Evolutionary conservation across 2,329 filamentous ascomycete species (phyloP).

Genomic region (Geosmithia flava): DNA sequence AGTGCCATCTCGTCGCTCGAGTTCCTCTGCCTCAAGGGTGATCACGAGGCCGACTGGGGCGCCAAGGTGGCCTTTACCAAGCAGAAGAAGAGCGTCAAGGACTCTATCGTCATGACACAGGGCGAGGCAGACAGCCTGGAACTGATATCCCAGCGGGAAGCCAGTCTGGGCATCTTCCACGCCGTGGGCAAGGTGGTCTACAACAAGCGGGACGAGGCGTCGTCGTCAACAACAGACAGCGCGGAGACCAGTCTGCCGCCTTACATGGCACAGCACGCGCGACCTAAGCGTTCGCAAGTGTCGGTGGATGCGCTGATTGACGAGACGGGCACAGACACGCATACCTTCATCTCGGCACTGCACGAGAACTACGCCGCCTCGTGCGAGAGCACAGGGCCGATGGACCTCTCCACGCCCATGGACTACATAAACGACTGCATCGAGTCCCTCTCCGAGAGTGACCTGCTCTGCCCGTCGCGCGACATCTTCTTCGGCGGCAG

Average conservation of each 20-base stretch:
- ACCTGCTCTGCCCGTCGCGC: conserved; percentile 67
- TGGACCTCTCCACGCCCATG: conserved; percentile 47
- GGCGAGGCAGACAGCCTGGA: conserved; percentile 71
- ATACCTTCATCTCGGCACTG: conserved; percentile 78
- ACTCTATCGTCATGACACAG: conserved; percentile 50
- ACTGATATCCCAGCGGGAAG: conserved; percentile 75
- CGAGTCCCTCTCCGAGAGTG: conserved; percentile 75
- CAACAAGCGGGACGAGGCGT: conserved; percentile 67
- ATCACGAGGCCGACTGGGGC: conserved; percentile 62
- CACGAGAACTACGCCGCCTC: conserved; percentile 92
- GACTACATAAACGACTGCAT: conserved; percentile 79
- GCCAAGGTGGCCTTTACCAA: conserved; percentile 62
- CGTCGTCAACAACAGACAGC: conserved; percentile 25
- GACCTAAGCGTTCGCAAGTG: conserved; percentile 53
- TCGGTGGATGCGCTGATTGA: conserved; percentile 69
- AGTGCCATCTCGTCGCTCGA: conserved; percentile 88
- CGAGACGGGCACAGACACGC: conserved; percentile 83
- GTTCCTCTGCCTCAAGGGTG: conserved; percentile 78
- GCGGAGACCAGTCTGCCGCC: conserved; percentile 41
- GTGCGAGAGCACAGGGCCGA: conserved; percentile 46
- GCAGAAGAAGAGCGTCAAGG: conserved; percentile 47
- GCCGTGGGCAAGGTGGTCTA: conserved; percentile 93
- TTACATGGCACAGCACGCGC: conserved; percentile 43
- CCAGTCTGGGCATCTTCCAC: conserved; percentile 88
- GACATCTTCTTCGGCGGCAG: conserved; percentile 54